These are phyloP conservation scores for Botrytis elliptica DNA, from an alignment of 2,329 filamentous ascomycete genomes.

Conservation along the genomic window DNA sequence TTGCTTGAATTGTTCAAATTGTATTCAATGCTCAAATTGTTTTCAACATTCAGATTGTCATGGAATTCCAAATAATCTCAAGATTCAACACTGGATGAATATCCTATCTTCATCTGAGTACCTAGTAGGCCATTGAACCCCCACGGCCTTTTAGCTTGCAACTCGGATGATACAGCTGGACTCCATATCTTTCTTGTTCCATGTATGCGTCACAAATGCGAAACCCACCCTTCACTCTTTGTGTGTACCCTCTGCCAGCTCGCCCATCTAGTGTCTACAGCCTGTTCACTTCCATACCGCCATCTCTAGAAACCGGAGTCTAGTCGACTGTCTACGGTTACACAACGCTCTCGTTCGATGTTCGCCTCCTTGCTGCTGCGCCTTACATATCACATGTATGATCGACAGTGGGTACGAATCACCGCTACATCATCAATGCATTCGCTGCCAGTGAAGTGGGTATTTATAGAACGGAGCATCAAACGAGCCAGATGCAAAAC, in stretches of 20 bases:
- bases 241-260: not conserved
- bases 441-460: not conserved
- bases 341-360: not conserved
- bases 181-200: not conserved
- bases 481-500: not conserved
- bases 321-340: too few relatives aligned
- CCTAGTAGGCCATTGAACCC: not conserved
- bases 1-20: not conserved
- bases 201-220: not conserved
- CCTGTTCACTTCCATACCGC: not conserved
- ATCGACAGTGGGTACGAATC: not conserved
- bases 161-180: not conserved
- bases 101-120: not conserved
- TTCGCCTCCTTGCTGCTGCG: not conserved
- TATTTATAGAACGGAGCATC: slow-evolving; percentile 8
- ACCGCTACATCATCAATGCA: not conserved
- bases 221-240: not conserved
- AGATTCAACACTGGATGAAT: not conserved
- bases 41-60: not conserved
- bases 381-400: not conserved
- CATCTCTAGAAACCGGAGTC: not conserved
- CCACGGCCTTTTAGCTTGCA: not conserved
- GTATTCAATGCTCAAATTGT: not conserved
- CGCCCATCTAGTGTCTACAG: not conserved
- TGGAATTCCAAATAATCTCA: not conserved